Conservation (phyloP, 257 asterid species). For the Solanum chiquidenum region DNA sequence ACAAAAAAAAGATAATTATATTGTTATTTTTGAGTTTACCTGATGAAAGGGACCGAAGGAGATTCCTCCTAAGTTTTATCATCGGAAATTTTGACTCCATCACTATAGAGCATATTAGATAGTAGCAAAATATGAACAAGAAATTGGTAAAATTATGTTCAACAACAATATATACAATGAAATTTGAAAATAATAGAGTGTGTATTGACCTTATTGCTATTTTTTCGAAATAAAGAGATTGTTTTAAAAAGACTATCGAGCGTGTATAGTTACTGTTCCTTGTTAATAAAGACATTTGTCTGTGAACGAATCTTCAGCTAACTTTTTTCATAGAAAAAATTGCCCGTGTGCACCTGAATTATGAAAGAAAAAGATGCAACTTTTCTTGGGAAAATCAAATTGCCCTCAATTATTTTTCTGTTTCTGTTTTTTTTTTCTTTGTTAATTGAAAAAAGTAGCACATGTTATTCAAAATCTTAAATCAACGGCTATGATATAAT, state of each 20-base stretch:
- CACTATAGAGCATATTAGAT: background rate
- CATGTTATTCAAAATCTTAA: background rate
- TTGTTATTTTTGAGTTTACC: background rate
- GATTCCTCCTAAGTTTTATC: background rate
- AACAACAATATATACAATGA: too few relatives aligned
- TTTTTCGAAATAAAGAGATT: too few relatives aligned
- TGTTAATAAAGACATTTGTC: background rate
- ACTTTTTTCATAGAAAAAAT: background rate
- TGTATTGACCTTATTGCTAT: too few relatives aligned
- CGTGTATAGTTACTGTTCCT: background rate
- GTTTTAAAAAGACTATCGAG: too few relatives aligned
- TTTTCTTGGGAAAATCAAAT: background rate
- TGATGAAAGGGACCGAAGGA: background rate
- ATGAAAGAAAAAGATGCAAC: background rate
- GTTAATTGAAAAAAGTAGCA: background rate
- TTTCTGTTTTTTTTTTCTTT: background rate
- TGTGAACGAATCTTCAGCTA: background rate
- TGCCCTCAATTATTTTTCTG: background rate
- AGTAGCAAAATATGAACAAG: background rate
- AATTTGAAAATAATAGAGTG: too few relatives aligned
- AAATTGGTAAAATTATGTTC: background rate
- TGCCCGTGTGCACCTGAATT: background rate
- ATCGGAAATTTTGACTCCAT: background rate
- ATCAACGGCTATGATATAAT: background rate
- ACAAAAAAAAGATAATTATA: too few relatives aligned